Evolutionary conservation across 2,329 filamentous ascomycete genomes (phyloP).

Genomic region (Cercospora beticola): DNA sequence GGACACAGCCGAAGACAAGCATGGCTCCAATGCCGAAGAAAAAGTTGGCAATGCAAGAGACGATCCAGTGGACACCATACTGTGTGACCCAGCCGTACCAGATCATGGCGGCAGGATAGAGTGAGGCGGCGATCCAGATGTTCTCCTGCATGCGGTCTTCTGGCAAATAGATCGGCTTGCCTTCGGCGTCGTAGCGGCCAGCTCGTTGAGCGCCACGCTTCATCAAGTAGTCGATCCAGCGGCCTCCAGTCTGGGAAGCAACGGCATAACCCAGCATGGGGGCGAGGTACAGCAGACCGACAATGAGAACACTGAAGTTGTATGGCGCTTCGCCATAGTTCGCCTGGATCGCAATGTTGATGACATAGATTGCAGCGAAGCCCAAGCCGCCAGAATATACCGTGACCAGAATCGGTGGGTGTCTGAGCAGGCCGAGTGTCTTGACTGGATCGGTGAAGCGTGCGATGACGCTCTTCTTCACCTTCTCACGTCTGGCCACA

Average conservation of each 20-base stretch:
- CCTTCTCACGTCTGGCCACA: slow-evolving; percentile 29
- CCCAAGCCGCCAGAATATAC: slow-evolving; percentile 72
- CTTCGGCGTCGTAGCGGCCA: slow-evolving; percentile 52
- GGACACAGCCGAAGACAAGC: slow-evolving; percentile 69
- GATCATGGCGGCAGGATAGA: slow-evolving; percentile 69
- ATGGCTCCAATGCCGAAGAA: slow-evolving; percentile 72
- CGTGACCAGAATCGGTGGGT: slow-evolving; percentile 69
- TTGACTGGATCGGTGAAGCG: slow-evolving; percentile 67
- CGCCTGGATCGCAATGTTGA: slow-evolving; percentile 73
- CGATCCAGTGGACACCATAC: slow-evolving; percentile 50
- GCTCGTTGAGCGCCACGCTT: background rate
- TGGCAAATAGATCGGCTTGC: slow-evolving; percentile 66
- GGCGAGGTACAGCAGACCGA: slow-evolving; percentile 74
- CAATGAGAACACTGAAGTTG: slow-evolving; percentile 62
- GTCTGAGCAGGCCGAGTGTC: slow-evolving; percentile 68
- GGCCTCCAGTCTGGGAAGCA: slow-evolving; percentile 66
- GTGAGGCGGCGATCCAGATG: slow-evolving; percentile 68
- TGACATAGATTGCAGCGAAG: slow-evolving; percentile 71
- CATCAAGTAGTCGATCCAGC: slow-evolving; percentile 47
- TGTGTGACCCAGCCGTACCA: slow-evolving; percentile 74
- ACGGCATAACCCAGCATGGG: slow-evolving; percentile 69
- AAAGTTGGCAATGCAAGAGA: slow-evolving; percentile 36
- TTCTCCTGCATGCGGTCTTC: slow-evolving; percentile 83
- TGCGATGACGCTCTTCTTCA: slow-evolving; percentile 27
- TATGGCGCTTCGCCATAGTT: slow-evolving; percentile 68